phyloP scores from a whole-genome alignment of 495 filamentous ascomycete genomes.

The Podospora anserina region DNA sequence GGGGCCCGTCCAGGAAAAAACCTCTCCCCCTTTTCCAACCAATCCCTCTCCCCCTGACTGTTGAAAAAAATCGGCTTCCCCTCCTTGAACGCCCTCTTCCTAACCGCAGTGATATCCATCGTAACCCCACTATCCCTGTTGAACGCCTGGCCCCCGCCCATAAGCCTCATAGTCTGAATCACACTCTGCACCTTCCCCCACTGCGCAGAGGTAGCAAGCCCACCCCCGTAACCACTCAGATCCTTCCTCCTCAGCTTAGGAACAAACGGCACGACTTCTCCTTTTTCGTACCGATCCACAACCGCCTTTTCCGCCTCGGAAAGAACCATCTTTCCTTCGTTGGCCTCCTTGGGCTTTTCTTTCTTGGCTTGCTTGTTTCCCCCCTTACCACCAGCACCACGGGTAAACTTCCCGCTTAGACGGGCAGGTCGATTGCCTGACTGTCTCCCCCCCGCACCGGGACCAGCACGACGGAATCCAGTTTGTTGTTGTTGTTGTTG shows the following conservation, averaged over 20 bases:
- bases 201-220: conserved; percentile 27
- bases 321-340: conserved; percentile 20
- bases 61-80: conserved; percentile 35
- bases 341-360: conserved; percentile 1
- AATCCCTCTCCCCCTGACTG: conserved; percentile 33
- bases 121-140: conserved; percentile 27
- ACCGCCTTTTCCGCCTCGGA: conserved; percentile 23
- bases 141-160: conserved; percentile 33
- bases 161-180: conserved; percentile 31
- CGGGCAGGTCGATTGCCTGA: neutral
- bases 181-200: conserved; percentile 29
- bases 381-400: conserved; percentile 3
- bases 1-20: conserved; percentile 22
- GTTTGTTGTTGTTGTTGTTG: no score
- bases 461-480: neutral
- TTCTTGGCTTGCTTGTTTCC: conserved; percentile 3
- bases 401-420: neutral
- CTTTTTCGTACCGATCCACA: conserved; percentile 28
- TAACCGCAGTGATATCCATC: conserved; percentile 16
- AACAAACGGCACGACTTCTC: conserved; percentile 26
- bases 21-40: conserved; percentile 29
- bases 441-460: neutral
- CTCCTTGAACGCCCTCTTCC: conserved; percentile 18
- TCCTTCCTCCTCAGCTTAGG: conserved; percentile 25
- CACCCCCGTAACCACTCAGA: conserved; percentile 34